These are phyloP conservation scores for Sutorius eximius DNA, from an alignment of 1,284 basidiomycete genomes.

Conservation along the genomic window DNA sequence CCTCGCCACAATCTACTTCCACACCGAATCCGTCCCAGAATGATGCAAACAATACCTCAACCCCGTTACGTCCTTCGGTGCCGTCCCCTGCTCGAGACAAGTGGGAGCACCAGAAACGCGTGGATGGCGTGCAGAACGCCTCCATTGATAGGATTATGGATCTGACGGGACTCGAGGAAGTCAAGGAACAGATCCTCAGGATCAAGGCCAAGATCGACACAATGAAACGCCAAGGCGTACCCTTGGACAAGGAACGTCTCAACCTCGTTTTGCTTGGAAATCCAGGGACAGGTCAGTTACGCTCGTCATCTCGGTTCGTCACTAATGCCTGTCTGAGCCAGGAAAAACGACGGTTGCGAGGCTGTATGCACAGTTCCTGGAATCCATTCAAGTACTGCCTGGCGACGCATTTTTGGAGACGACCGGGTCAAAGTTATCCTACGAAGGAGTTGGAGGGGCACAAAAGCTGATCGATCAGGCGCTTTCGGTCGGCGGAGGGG, in stretches of 20 bases:
- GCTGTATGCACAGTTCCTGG: slow-evolving; percentile 59
- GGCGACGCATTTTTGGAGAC: slow-evolving; percentile 57
- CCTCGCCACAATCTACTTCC: slow-evolving; percentile 7
- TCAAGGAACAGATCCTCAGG: slow-evolving; percentile 49
- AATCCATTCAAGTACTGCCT: slow-evolving; percentile 51
- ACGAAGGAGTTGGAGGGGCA: slow-evolving; percentile 50
- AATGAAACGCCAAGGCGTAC: slow-evolving; percentile 42
- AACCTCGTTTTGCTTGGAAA: slow-evolving; percentile 58
- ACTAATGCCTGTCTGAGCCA: slow-evolving; percentile 22
- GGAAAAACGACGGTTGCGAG: slow-evolving; percentile 71
- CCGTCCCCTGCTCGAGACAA: slow-evolving; percentile 38
- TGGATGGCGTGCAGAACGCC: slow-evolving; percentile 45
- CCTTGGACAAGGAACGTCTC: slow-evolving; percentile 48
- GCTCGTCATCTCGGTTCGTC: not conserved
- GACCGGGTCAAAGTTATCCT: slow-evolving; percentile 55
- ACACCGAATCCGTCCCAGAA: slow-evolving; percentile 4
- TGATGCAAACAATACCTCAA: not conserved
- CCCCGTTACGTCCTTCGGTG: slow-evolving; percentile 12
- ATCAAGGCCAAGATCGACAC: slow-evolving; percentile 54
- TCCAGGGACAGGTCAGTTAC: slow-evolving; percentile 52
- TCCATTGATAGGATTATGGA: slow-evolving; percentile 54
- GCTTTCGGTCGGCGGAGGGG: slow-evolving; percentile 53
- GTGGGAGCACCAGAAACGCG: slow-evolving; percentile 50
- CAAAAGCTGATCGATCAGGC: slow-evolving; percentile 49
- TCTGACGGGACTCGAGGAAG: slow-evolving; percentile 56